phyloP scores from a whole-genome alignment of 148 eudicot species.

The Rheum nobile region DNA sequence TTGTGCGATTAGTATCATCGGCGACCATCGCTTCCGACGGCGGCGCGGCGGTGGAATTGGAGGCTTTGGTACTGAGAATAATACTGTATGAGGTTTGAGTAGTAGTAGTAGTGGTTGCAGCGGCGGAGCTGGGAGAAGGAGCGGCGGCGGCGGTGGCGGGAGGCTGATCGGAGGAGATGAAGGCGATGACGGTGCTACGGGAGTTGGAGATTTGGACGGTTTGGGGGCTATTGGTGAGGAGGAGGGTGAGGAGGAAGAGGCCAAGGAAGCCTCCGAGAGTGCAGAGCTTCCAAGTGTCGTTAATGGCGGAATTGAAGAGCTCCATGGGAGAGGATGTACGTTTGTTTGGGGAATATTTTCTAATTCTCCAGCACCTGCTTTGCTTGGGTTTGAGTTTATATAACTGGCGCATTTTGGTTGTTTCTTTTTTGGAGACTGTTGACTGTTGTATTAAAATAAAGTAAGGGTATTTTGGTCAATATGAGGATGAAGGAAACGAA shows the following conservation, averaged over 20 bases:
- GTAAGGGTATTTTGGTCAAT: neutral
- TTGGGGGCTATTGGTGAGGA: constrained; percentile 5
- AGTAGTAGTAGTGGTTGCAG: neutral
- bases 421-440: neutral
- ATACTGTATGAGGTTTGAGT: neutral
- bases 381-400: neutral
- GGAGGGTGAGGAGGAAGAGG: constrained; percentile 17
- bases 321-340: neutral
- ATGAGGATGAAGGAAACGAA: neutral
- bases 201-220: neutral
- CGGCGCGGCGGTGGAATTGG: neutral
- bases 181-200: constrained; percentile 3
- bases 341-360: neutral
- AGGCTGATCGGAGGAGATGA: constrained; percentile 1
- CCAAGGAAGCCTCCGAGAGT: constrained; percentile 19
- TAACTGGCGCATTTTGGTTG: neutral
- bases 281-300: constrained; percentile 21
- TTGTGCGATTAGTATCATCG: neutral
- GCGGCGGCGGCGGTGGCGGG: neutral
- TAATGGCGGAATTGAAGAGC: constrained; percentile 14
- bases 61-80: neutral
- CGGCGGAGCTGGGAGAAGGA: neutral
- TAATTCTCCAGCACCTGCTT: neutral
- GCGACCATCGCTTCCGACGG: neutral
- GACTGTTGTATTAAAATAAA: neutral